phyloP scores from a whole-genome alignment of 192 early-diverging fungal species.

The Entomortierella parvispora region DNA sequence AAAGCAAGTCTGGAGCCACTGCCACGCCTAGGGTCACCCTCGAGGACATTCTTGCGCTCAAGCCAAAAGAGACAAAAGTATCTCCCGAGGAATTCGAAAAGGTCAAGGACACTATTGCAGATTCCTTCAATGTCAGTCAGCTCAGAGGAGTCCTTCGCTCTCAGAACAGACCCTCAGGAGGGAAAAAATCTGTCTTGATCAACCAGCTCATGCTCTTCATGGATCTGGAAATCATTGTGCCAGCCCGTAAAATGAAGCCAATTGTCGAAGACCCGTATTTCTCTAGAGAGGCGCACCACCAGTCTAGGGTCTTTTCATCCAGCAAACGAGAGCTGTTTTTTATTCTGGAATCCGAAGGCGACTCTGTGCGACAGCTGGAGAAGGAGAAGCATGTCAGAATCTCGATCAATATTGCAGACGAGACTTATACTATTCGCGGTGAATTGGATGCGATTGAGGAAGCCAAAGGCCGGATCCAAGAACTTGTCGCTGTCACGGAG shows the following conservation, averaged over 20 bases:
- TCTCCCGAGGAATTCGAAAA: conserved; percentile 37
- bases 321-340: conserved; percentile 44
- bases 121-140: conserved; percentile 36
- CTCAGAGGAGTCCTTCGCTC: conserved; percentile 35
- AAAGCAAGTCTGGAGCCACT: neutral
- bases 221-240: conserved; percentile 23
- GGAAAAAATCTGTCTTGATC: conserved; percentile 36
- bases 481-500: conserved; percentile 37
- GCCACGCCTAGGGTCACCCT: conserved; percentile 21
- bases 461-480: conserved; percentile 21
- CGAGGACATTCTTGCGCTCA: conserved; percentile 37
- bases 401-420: conserved; percentile 42
- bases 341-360: conserved; percentile 36
- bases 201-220: conserved; percentile 44
- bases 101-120: conserved; percentile 19
- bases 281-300: neutral
- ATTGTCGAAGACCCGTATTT: conserved; percentile 35
- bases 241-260: conserved; percentile 1
- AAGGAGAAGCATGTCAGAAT: conserved; percentile 35
- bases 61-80: conserved; percentile 9
- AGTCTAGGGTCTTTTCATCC: conserved; percentile 28
- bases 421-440: conserved; percentile 37
- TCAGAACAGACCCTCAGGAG: conserved; percentile 7
- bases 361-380: conserved; percentile 24
- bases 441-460: conserved; percentile 20